These are phyloP conservation scores for Kentomonas sorsogonicus DNA, from an alignment of 208 protist genomes.

Conservation along the genomic window DNA sequence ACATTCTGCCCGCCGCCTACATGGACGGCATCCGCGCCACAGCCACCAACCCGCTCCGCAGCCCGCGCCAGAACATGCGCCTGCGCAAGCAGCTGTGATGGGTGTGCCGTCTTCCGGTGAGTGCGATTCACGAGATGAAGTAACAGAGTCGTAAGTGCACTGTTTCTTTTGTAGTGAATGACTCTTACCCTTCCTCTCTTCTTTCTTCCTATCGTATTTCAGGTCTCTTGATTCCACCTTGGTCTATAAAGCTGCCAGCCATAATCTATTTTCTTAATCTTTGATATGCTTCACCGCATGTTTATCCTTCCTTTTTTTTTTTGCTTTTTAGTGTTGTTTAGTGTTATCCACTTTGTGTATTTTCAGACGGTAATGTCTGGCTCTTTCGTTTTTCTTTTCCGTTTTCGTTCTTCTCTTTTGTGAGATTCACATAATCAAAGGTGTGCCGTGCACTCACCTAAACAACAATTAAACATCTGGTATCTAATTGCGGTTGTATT, in stretches of 20 bases:
- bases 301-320: slow-evolving; percentile 7
- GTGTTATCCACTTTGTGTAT: background rate
- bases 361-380: background rate
- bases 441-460: too few species aligned
- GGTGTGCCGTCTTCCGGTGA: background rate
- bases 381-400: background rate
- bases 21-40: slow-evolving; percentile 26
- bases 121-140: background rate
- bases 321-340: background rate
- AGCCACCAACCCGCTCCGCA: slow-evolving; percentile 29
- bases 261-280: background rate
- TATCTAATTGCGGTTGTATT: too few species aligned
- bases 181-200: background rate
- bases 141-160: background rate
- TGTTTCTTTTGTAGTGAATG: slow-evolving; percentile 1
- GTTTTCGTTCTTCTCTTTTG: background rate
- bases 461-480: too few species aligned
- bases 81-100: slow-evolving; percentile 32
- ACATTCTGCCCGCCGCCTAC: slow-evolving; percentile 40
- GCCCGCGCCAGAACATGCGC: slow-evolving; percentile 35
- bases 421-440: too few species aligned
- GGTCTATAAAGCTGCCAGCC: background rate
- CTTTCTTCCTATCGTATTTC: background rate
- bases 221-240: background rate
- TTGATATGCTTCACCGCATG: background rate